A percentile compares a stretch with the other conserved stretches of the same genome.
phyloP scores from a whole-genome alignment of 148 eudicot species.

The Camellia lanceoleosa region DNA sequence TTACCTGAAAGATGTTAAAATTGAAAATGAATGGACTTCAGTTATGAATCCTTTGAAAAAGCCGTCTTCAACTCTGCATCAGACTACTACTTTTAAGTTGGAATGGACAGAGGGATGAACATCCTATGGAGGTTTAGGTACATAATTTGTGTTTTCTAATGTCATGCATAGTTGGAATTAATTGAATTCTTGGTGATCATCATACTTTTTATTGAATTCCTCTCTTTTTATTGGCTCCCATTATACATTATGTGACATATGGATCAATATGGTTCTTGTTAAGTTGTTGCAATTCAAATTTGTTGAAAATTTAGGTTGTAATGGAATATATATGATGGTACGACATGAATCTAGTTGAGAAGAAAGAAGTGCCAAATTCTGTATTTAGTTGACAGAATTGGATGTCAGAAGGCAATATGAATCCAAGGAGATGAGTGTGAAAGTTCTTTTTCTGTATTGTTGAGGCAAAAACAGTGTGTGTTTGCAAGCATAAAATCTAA shows the following conservation, averaged over 20 bases:
- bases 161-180: not conserved
- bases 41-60: not conserved
- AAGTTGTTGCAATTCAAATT: not conserved
- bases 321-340: not conserved
- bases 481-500: no score
- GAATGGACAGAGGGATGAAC: conserved; percentile 12
- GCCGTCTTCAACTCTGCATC: not conserved
- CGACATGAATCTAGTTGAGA: no score
- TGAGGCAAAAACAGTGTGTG: no score
- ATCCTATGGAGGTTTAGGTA: not conserved
- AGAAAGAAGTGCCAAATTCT: no score
- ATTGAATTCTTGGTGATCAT: not conserved
- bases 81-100: conserved; percentile 2
- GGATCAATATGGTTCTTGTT: not conserved
- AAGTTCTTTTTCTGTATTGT: no score
- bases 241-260: not conserved
- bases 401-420: no score
- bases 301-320: not conserved
- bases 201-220: not conserved
- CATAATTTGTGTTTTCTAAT: no score
- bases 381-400: no score
- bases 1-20: conserved; percentile 23
- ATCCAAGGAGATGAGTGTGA: no score
- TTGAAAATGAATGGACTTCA: not conserved
- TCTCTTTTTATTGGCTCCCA: not conserved